Evolutionary conservation across 1,139 yeast genomes (phyloP).

Genomic region (Magnusiomyces tetraspermus): DNA sequence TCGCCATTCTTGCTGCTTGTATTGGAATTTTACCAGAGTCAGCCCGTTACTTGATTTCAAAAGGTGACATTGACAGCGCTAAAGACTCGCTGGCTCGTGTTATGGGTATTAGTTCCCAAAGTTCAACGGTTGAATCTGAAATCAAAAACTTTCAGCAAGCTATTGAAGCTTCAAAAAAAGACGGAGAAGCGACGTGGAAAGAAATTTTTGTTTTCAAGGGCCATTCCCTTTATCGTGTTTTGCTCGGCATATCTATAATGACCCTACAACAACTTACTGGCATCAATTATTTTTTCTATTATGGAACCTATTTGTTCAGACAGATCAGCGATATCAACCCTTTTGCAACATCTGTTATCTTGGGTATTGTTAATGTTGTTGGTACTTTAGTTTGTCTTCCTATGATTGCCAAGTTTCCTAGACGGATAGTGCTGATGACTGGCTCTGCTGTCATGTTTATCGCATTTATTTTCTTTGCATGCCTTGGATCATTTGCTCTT

Average conservation of each 20-base stretch:
- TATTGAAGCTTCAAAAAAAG: constrained; percentile 51
- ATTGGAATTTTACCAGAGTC: constrained; percentile 51
- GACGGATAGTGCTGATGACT: constrained; percentile 53
- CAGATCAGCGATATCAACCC: constrained; percentile 60
- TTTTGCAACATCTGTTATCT: constrained; percentile 63
- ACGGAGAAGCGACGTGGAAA: constrained; percentile 61
- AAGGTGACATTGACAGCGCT: constrained; percentile 48
- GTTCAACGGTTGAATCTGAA: constrained; percentile 49
- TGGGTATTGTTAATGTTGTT: constrained; percentile 70
- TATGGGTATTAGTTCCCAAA: constrained; percentile 52
- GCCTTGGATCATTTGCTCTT: constrained; percentile 45
- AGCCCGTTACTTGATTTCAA: constrained; percentile 59
- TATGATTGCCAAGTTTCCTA: constrained; percentile 60
- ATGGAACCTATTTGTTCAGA: constrained; percentile 66
- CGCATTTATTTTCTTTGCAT: constrained; percentile 57
- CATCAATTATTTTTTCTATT: constrained; percentile 73
- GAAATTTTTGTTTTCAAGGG: constrained; percentile 61
- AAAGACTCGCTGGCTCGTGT: constrained; percentile 51
- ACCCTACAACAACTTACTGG: constrained; percentile 72
- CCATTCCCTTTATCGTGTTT: constrained; percentile 52
- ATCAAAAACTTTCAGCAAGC: constrained; percentile 53
- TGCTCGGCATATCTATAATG: constrained; percentile 57
- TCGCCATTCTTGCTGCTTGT: constrained; percentile 23
- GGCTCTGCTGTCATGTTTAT: constrained; percentile 60
- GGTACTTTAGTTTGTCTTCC: constrained; percentile 63